These are phyloP conservation scores for Alternaria triticina DNA, from an alignment of 2,329 filamentous ascomycete genomes.

Conservation along the genomic window DNA sequence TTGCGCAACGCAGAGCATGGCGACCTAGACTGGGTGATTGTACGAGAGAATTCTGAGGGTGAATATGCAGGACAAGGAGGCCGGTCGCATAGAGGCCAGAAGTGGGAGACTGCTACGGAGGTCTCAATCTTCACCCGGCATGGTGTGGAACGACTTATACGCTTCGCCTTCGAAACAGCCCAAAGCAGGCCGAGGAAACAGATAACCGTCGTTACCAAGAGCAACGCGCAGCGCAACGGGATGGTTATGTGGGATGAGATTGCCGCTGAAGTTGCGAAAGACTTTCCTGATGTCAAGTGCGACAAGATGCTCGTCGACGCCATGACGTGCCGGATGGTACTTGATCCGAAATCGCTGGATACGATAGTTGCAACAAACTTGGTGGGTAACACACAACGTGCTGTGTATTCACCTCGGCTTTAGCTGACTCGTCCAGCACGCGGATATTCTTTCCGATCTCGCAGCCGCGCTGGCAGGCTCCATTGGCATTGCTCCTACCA, in stretches of 20 bases:
- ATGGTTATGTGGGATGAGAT: slow-evolving; percentile 74
- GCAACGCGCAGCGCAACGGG: slow-evolving; percentile 69
- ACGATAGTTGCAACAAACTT: slow-evolving; percentile 70
- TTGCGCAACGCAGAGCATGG: slow-evolving; percentile 60
- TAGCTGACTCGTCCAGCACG: slow-evolving; percentile 42
- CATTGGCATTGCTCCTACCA: slow-evolving; percentile 75
- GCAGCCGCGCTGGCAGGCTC: slow-evolving; percentile 73
- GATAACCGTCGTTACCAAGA: slow-evolving; percentile 70
- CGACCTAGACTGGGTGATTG: slow-evolving; percentile 70
- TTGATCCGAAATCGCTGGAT: slow-evolving; percentile 65
- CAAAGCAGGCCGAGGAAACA: slow-evolving; percentile 63
- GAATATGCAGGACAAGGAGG: slow-evolving; percentile 72
- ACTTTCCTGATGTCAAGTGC: slow-evolving; percentile 65
- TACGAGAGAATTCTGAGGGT: slow-evolving; percentile 71
- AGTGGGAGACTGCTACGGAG: slow-evolving; percentile 68
- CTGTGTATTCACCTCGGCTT: not conserved
- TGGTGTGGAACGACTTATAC: slow-evolving; percentile 64
- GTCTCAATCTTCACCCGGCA: slow-evolving; percentile 69
- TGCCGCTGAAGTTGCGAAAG: slow-evolving; percentile 59
- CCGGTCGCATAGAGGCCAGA: slow-evolving; percentile 62
- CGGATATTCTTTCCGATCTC: slow-evolving; percentile 74
- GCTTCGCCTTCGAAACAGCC: slow-evolving; percentile 69
- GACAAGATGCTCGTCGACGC: slow-evolving; percentile 73
- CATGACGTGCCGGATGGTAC: slow-evolving; percentile 69
- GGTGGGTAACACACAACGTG: slow-evolving; percentile 17